Evolutionary conservation across 1,284 basidiomycete species (phyloP), one percentile per base, ranked within the genome.

Genomic region (Violaceomyces palustris): DNA sequence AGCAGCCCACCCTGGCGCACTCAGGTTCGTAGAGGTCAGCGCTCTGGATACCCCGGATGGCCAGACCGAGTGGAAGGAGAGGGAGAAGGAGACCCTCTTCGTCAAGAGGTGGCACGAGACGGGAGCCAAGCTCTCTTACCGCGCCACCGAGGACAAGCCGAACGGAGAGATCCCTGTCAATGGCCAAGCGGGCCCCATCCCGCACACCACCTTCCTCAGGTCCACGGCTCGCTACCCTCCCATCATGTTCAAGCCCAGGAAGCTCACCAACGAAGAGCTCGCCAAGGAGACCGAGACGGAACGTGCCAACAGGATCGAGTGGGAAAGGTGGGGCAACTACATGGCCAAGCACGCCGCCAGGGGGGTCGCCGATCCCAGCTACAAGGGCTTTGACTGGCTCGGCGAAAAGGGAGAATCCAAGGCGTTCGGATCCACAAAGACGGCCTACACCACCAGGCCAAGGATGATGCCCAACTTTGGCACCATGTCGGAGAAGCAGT

Each of bases 401-500:
- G 57, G 57, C 34, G 56, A 59, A 27, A 51, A 51, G 26, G 42
- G 51, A 5, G 29, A 39, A 19, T 45, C 45, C 14, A 36, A 37
- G 2, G 51, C 51, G 0, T 61, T 58, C 15, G 59, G 59, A 0
- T 50, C 42, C 10, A 50, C 53, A 32, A 44, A 40, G 11, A 50
- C 57, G 21, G 49, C 53, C 26, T 69, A 55, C 43, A 50, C 53
- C 19, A 51, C 49, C n/a, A 42, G 42, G 2, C 45, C 56, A 9
- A 41, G 58, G 10, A 57, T 67, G 43, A 55, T 63, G 43, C 56
- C 56, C 44, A 64, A 69, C 55, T 69, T 64, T 60, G 53, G 64
- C 34, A 55, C 61, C 0, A 45, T 67, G 28, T 35, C 42, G 19
- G 61, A 69, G 9, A 32, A 39, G 11, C 40, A 64, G 9, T 69